These are phyloP conservation scores for Diaporthe vaccinii DNA, from an alignment of 2,329 filamentous ascomycete genomes.

Conservation along the genomic window DNA sequence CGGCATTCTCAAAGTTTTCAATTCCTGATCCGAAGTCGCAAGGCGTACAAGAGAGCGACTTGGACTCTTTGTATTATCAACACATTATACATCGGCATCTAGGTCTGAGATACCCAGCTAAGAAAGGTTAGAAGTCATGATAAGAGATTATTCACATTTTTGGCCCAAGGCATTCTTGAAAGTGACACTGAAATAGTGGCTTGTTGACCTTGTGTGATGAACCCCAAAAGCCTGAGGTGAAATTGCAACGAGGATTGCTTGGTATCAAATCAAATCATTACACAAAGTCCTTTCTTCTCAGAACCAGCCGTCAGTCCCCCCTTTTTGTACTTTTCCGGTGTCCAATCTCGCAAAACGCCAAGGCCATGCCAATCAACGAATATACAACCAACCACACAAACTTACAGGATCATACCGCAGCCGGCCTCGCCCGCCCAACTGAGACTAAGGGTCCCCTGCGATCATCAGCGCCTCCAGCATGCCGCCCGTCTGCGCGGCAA, in stretches of 20 bases:
- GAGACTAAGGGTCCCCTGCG: conserved; percentile 44
- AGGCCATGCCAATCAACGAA: conserved; percentile 37
- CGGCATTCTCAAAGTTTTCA: conserved; percentile 1
- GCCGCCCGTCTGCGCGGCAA: conserved; percentile 84
- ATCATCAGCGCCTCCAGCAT: conserved; percentile 84
- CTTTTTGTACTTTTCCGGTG: conserved; percentile 8
- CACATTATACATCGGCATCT: conserved; percentile 13
- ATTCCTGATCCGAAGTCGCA: conserved; percentile 5
- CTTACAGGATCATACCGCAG: not conserved
- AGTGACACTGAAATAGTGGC: not conserved
- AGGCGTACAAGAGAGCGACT: not conserved
- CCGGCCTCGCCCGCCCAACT: not conserved
- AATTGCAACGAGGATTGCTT: conserved; percentile 14
- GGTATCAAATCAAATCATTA: conserved; percentile 40
- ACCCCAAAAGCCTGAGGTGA: not conserved
- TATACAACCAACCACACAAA: not conserved
- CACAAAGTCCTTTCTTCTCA: not conserved
- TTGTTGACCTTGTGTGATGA: not conserved
- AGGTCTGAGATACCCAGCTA: conserved; percentile 30
- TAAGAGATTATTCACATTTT: not conserved
- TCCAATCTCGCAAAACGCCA: conserved; percentile 38
- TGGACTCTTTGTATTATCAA: conserved; percentile 3
- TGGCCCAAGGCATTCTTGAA: not conserved
- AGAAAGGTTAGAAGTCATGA: conserved; percentile 7
- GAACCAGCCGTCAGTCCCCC: not conserved